phyloP scores from a whole-genome alignment of 805 yeast genomes.

The Ogataea nakhonphanomensis region DNA sequence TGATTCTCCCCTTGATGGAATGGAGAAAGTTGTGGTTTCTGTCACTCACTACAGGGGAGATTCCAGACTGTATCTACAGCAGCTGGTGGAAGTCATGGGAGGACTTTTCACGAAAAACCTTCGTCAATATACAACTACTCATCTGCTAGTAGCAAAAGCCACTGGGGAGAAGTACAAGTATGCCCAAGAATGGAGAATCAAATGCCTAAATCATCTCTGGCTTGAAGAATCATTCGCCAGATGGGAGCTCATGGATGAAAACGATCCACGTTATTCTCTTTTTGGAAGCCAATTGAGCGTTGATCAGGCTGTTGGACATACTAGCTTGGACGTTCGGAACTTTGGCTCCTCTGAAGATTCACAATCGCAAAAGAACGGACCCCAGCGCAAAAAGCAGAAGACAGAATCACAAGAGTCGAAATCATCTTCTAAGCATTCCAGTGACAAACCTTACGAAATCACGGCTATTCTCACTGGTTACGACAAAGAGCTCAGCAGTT shows the following conservation, averaged over 20 bases:
- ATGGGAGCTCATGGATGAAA: constrained; percentile 53
- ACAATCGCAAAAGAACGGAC: too few species aligned
- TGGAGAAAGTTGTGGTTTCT: constrained; percentile 54
- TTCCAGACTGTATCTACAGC: constrained; percentile 68
- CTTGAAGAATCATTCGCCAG: constrained; percentile 70
- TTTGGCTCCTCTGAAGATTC: too few species aligned
- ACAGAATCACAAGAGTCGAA: constrained; percentile 3
- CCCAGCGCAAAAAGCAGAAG: constrained; percentile 17
- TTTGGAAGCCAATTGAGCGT: constrained; percentile 34
- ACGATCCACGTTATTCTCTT: constrained; percentile 44
- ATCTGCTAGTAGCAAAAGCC: constrained; percentile 63
- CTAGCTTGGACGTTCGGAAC: constrained; percentile 33
- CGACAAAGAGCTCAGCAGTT: constrained; percentile 42
- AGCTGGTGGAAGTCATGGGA: constrained; percentile 64
- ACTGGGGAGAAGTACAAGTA: constrained; percentile 74
- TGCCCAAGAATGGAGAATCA: constrained; percentile 65
- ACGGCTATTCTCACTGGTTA: constrained; percentile 65
- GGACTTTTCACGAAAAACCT: constrained; percentile 70
- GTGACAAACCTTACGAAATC: constrained; percentile 35
- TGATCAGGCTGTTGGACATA: constrained; percentile 50
- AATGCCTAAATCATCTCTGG: constrained; percentile 80
- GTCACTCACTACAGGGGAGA: constrained; percentile 85
- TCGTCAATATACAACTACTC: constrained; percentile 59
- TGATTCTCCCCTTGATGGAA: constrained; percentile 46
- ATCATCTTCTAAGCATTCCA: not conserved